These are phyloP conservation scores for Dichomitus squalens DNA, from an alignment of 1,284 basidiomycete genomes.

Conservation along the genomic window DNA sequence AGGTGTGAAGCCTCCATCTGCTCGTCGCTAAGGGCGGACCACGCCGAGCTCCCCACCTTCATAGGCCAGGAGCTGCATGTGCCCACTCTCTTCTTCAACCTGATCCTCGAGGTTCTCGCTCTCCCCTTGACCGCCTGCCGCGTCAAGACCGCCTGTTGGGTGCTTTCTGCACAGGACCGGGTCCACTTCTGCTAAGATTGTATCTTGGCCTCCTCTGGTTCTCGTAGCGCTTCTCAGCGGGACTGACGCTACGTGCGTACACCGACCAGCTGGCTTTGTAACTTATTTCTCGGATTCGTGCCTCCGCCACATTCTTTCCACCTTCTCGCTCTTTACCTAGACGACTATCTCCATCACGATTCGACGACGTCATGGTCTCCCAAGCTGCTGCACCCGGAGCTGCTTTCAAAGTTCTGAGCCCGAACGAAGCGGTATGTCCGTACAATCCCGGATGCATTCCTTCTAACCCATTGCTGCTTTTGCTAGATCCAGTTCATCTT, in stretches of 20 bases:
- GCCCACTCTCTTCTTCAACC: slow-evolving; percentile 13
- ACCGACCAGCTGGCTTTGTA: slow-evolving; percentile 27
- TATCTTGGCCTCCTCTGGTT: slow-evolving; percentile 30
- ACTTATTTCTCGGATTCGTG: slow-evolving; percentile 11
- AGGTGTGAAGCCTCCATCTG: slow-evolving; percentile 15
- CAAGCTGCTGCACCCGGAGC: slow-evolving; percentile 22
- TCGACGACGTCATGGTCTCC: slow-evolving; percentile 12
- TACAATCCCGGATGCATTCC: background rate
- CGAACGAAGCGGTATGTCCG: slow-evolving; percentile 28
- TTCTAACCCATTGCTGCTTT: background rate
- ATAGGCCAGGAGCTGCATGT: slow-evolving; percentile 8
- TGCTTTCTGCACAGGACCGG: slow-evolving; percentile 25
- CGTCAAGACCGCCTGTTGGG: slow-evolving; percentile 26
- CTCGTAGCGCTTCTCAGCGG: slow-evolving; percentile 31
- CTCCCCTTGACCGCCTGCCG: slow-evolving; percentile 21
- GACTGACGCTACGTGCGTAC: slow-evolving; percentile 31
- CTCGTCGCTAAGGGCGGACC: slow-evolving; percentile 24
- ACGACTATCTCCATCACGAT: slow-evolving; percentile 2
- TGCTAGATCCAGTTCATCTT: slow-evolving; percentile 59
- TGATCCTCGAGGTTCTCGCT: slow-evolving; percentile 12
- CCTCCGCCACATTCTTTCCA: slow-evolving; percentile 16
- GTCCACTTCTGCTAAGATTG: slow-evolving; percentile 30
- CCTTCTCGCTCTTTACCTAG: slow-evolving; percentile 12
- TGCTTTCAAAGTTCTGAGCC: slow-evolving; percentile 22
- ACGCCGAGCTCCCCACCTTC: slow-evolving; percentile 4